phyloP scores from a whole-genome alignment of 2,329 filamentous ascomycete genomes.

The Trichoderma atroviride region DNA sequence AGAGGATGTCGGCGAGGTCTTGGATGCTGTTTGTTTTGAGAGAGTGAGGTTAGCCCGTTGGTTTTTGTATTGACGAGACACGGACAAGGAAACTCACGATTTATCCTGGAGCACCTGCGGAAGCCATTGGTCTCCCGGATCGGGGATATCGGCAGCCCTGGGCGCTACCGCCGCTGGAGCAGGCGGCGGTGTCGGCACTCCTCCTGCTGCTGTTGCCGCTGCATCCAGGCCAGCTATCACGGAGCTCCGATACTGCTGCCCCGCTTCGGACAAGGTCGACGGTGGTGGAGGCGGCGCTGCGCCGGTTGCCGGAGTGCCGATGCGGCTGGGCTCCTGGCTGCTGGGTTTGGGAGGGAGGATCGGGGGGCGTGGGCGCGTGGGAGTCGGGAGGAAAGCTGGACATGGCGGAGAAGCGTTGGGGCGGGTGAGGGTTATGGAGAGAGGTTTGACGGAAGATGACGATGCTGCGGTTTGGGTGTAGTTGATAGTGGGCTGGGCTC shows the following conservation, averaged over 20 bases:
- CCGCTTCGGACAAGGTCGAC: slow-evolving; percentile 13
- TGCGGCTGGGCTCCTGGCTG: slow-evolving; percentile 68
- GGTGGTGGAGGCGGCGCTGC: slow-evolving; percentile 46
- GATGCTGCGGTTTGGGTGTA: not conserved
- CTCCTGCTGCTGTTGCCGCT: slow-evolving; percentile 2
- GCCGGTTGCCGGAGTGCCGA: slow-evolving; percentile 61
- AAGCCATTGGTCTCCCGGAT: slow-evolving; percentile 75
- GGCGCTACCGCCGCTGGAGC: slow-evolving; percentile 27
- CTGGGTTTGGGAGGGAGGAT: slow-evolving; percentile 72
- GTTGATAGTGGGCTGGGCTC: not conserved
- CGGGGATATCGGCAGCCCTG: slow-evolving; percentile 45
- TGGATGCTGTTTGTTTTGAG: slow-evolving; percentile 61
- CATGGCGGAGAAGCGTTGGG: slow-evolving; percentile 31
- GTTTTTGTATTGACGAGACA: not conserved
- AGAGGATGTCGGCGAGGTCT: slow-evolving; percentile 72
- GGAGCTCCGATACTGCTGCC: slow-evolving; percentile 15
- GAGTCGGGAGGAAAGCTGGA: slow-evolving; percentile 37
- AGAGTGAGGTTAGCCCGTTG: not conserved
- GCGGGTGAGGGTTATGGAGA: not conserved
- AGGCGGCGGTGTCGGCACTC: slow-evolving; percentile 24
- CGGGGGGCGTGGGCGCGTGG: slow-evolving; percentile 56
- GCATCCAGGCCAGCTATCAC: not conserved
- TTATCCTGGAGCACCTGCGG: slow-evolving; percentile 78
- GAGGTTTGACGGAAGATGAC: not conserved
- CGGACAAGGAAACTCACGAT: slow-evolving; percentile 60